Evolutionary conservation across 306 rosid species (phyloP).

Genomic region (Glycyrrhiza uralensis): DNA sequence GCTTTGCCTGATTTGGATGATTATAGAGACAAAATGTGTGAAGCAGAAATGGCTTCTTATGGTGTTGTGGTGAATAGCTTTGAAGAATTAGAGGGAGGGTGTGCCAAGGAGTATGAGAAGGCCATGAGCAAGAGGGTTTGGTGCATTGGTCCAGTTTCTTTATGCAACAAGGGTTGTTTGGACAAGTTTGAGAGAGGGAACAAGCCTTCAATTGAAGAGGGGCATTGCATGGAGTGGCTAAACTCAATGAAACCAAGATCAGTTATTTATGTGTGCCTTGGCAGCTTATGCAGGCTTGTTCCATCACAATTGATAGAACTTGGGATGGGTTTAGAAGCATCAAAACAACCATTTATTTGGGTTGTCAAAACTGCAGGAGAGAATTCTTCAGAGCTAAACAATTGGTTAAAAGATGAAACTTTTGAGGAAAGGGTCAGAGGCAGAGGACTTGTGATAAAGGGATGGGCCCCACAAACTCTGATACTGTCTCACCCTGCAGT

Average conservation of each 20-base stretch:
- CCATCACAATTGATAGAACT: constrained; percentile 46
- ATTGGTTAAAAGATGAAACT: constrained; percentile 38
- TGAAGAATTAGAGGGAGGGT: constrained; percentile 40
- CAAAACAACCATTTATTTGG: constrained; percentile 54
- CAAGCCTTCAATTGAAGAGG: constrained; percentile 31
- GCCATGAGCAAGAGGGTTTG: constrained; percentile 38
- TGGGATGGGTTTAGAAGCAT: constrained; percentile 50
- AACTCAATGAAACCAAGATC: constrained; percentile 39
- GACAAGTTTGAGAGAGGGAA: constrained; percentile 53
- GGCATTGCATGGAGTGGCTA: constrained; percentile 40
- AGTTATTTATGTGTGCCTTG: constrained; percentile 55
- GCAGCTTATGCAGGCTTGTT: constrained; percentile 48
- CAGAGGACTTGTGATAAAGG: constrained; percentile 39
- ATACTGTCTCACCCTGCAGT: constrained; percentile 37
- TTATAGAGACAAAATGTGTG: constrained; percentile 37
- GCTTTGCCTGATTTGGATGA: constrained; percentile 44
- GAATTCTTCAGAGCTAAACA: constrained; percentile 32
- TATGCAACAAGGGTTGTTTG: constrained; percentile 29
- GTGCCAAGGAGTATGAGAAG: constrained; percentile 21
- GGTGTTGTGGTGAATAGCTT: constrained; percentile 56
- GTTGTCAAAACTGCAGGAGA: constrained; percentile 39
- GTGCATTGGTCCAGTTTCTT: constrained; percentile 62
- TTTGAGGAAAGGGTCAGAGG: constrained; percentile 51
- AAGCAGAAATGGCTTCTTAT: constrained; percentile 39
- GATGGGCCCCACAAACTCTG: neutral